Base-by-base conservation (phyloP, 352 stramenopile genomes). In the Phytophthora uliginosa region DNA sequence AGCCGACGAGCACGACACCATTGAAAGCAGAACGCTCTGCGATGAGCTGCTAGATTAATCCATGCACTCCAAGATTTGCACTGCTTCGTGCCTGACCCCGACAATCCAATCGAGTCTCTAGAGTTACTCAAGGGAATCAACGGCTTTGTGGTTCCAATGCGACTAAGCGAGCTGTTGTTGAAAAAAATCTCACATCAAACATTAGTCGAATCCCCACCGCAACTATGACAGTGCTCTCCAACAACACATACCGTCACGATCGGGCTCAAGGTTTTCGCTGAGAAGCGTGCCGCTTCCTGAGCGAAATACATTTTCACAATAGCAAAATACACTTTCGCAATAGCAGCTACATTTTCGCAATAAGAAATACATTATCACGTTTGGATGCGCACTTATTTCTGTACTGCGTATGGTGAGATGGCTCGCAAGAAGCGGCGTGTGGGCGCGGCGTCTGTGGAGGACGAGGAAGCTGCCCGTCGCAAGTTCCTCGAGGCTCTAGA, bases 401-500 rank as follows among this genome's bases (percentile, higher is more conserved):
- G 42, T 50, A 15, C 42, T 12, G 0, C 3, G 2, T 28, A 28
- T 3, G 0, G 26, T 31, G 28, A 31, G 28, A 50, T 50, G 42
- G 42, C 42, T 12, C 63, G 58, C 38, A 82, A 82, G 66, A 83
- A 83, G 63, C 68, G 65, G 33, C 80, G 74, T 22, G 67, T 72
- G 7, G 28, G 28, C 28, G 28, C 28, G 28, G 22, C 40, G 28
- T 48, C 67, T 31, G 59, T 58, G 12, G 38, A 63, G 48, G 68
- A 77, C 24, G 72, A 77, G 50, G 75, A 74, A 34, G 53, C 45
- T 24, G 75, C 76, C 57, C 76, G 77, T 26, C 73, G 71, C 7
- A 63, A 62, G 24, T 93, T 93, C 73, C 74, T 93, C 15, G 79
- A 79, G 33, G 85, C 85, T 53, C 63, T 93, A n/a, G 85, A 85